Conservation (phyloP, 2,329 filamentous ascomycete genomes). For the Cryphonectria radicalis region DNA sequence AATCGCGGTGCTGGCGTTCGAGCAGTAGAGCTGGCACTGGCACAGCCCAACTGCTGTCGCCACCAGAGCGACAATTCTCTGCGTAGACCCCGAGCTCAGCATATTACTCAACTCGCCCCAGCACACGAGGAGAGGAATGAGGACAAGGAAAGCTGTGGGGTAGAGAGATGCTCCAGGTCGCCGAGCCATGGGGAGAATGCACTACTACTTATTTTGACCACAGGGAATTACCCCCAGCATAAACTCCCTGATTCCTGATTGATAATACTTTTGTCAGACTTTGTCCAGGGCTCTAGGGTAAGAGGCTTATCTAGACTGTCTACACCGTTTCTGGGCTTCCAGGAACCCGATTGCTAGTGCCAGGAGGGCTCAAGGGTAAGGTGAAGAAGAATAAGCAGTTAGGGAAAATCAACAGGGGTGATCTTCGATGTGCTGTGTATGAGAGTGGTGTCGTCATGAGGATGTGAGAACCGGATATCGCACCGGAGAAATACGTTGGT, state of each 20-base stretch:
- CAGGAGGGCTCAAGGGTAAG: background rate
- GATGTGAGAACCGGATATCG: background rate
- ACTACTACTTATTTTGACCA: conserved; percentile 1
- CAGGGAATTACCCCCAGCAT: background rate
- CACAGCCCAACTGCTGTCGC: background rate
- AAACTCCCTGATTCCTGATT: conserved; percentile 6
- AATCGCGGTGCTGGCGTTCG: conserved; percentile 4
- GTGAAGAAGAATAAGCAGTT: background rate
- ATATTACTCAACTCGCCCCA: conserved; percentile 7
- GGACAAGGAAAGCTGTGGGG: background rate
- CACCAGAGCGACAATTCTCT: conserved; percentile 10
- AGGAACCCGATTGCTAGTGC: conserved; percentile 15
- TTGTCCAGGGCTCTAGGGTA: background rate
- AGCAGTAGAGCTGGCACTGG: conserved; percentile 9
- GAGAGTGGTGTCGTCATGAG: conserved; percentile 15
- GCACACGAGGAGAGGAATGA: background rate
- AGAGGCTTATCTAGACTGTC: conserved; percentile 5
- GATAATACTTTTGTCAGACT: background rate
- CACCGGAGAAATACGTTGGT: background rate
- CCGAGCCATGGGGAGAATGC: background rate
- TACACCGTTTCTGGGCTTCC: background rate
- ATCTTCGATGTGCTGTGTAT: background rate
- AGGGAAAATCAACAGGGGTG: background rate
- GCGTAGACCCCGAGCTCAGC: conserved; percentile 4
- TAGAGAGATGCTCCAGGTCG: background rate